These are phyloP conservation scores for Xerocomellus chrysenteron DNA, from an alignment of 768 basidiomycete genomes.

Conservation along the genomic window DNA sequence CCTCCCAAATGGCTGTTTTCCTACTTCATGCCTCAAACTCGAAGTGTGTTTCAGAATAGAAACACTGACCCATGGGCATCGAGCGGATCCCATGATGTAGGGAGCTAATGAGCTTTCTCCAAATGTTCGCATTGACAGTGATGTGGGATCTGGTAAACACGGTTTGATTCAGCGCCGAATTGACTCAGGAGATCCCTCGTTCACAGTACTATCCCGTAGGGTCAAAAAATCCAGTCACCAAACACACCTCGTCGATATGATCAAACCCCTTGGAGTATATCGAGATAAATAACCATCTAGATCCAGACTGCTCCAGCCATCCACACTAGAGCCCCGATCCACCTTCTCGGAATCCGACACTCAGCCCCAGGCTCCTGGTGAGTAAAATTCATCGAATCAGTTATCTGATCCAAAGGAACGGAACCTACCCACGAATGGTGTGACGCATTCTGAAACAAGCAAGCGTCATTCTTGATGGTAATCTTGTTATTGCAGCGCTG, in stretches of 20 bases:
- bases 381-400: background rate
- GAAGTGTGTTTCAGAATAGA: no score
- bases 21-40: no score
- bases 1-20: no score
- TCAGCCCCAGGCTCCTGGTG: no score
- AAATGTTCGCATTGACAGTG: no score
- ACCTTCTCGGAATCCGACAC: background rate
- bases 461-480: background rate
- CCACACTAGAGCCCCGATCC: background rate
- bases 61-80: no score
- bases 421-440: background rate
- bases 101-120: no score
- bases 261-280: background rate
- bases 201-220: background rate
- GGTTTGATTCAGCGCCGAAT: no score
- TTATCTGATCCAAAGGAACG: no score
- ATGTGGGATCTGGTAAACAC: no score
- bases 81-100: no score
- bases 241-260: background rate
- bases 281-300: background rate
- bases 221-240: background rate
- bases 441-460: background rate
- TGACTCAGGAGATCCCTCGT: no score
- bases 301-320: background rate
- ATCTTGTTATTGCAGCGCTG: background rate